These are phyloP conservation scores for Saraca asoca DNA, from an alignment of 331 rosid species.

Conservation along the genomic window DNA sequence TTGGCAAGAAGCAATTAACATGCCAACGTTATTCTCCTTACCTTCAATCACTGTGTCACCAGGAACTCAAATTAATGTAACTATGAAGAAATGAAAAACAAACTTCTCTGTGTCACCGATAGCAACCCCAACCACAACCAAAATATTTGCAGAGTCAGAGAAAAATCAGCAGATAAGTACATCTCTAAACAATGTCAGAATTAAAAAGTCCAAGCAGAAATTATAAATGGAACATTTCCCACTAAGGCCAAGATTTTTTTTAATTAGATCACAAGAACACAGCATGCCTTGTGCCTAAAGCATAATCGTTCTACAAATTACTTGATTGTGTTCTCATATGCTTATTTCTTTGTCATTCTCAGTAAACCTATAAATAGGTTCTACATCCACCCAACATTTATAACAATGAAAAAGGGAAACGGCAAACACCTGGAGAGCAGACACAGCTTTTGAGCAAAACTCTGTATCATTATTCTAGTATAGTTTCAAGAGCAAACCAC, in stretches of 20 bases:
- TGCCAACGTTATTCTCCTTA: neutral
- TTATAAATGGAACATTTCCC: neutral
- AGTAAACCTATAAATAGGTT: constrained; percentile 26
- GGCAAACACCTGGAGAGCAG: constrained; percentile 17
- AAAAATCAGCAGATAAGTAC: neutral
- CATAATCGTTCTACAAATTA: neutral
- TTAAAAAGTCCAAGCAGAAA: neutral
- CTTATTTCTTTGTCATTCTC: constrained; percentile 34
- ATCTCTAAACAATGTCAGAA: neutral
- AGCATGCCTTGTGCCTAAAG: neutral
- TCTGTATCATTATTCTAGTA: constrained; percentile 32
- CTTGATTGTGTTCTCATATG: constrained; percentile 13
- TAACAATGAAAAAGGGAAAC: neutral
- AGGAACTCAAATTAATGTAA: neutral
- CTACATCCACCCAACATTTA: constrained; percentile 29
- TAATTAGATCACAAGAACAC: neutral
- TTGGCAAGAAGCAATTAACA: constrained; percentile 18
- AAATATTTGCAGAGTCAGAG: neutral
- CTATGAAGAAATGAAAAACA: neutral
- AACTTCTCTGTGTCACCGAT: neutral
- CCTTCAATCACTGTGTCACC: neutral
- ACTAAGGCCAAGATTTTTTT: neutral
- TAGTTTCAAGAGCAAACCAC: constrained; percentile 24
- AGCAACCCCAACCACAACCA: neutral
- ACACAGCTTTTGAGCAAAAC: constrained; percentile 7